Evolutionary conservation across 306 rosid species (phyloP), one percentile per base, ranked within the genome.

Genomic region (Dalbergia oliveri): DNA sequence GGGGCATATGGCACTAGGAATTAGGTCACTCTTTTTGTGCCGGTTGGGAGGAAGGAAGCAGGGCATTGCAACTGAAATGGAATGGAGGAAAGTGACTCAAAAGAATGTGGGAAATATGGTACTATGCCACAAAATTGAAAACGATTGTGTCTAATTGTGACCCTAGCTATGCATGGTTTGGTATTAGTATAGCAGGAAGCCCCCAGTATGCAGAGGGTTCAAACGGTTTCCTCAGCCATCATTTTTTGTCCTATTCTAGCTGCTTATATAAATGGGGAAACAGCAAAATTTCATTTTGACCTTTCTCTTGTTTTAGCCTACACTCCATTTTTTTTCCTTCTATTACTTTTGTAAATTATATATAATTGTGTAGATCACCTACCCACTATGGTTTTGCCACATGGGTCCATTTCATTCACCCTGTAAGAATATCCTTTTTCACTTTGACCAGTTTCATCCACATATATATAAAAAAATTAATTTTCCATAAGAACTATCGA

Each of bases 31-130:
- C 11, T 33, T 19, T 57, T 35, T 56, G 65, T 34, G 39, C 5
- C 9, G 72, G 79, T 72, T 78, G 83, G 83, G 71, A 73, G 35
- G 74, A 78, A 51, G 83, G 84, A 79, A 79, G n/a, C 77, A 79
- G 8, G 62, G 69, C 78, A 67, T 43, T 57, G 31, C 60, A 61
- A 49, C 58, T 61, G 44, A 41, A 43, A 73, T 53, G 35, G 68
- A 60, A 51, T 12, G 60, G 51, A 73, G 75, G 87, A 79, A 79
- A 79, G 81, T 84, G 87, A 79, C 84, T 63, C 61, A 67, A 43
- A 79, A 79, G 58, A 74, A 73, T 39, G 60, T 37, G 44, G 33
- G 31, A 65, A 77, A 72, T 77, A 65, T 66, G 79, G 70, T 70
- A 77, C 79, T 72, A 54, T 1, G 64, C 53, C 66, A 45, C 75